Evolutionary conservation across 163 green algal species (phyloP), one percentile per base, ranked within the genome.

Genomic region (Scenedesmus sp.): DNA sequence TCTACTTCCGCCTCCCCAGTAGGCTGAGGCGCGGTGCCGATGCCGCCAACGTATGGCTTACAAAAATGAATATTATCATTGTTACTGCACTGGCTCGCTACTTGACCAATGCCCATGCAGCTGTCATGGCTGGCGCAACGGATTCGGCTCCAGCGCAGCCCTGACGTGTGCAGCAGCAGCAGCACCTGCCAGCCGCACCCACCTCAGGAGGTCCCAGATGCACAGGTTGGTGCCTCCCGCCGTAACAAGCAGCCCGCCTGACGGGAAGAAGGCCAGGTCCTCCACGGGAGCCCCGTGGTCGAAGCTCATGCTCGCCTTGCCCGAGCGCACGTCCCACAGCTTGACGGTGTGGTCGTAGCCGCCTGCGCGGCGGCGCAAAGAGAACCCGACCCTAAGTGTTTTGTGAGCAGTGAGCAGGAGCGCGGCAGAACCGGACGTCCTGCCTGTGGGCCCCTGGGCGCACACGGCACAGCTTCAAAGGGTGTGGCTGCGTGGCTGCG

Each of bases 401-500:
- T 56, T 18, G 9, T 18, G 7, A 56, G 12, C 9, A 56, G 9
- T 56, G 49, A n/a, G n/a, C n/a, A n/a, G n/a, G n/a, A n/a, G n/a
- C n/a, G n/a, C n/a, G n/a, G n/a, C n/a, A n/a, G n/a, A n/a, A n/a
- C n/a, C n/a, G n/a, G n/a, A n/a, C n/a, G n/a, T n/a, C n/a, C 49
- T 56, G 49, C 12, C 49, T 56, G 49, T 91, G 3, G 33, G 18
- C 2, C 10, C 26, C 22, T 12, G 56, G 90, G 22, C 98, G 95
- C 46, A 97, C 94, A 91, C 99, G 98, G 98, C 98, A 99, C 65
- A 99, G 93, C 82, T 95, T 97, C 20, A 97, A 96, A 1, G n/a
- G n/a, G 92, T 94, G 94, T 99, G 98, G 93, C 99, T n/a, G n/a
- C 98, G 92, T 99, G 99, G 1, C 95, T 94, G 30, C 97, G 97